Evolutionary conservation across 2,329 filamentous ascomycete genomes (phyloP), one percentile per base, ranked within the genome.

Genomic region (Pyrenophora seminiperda): DNA sequence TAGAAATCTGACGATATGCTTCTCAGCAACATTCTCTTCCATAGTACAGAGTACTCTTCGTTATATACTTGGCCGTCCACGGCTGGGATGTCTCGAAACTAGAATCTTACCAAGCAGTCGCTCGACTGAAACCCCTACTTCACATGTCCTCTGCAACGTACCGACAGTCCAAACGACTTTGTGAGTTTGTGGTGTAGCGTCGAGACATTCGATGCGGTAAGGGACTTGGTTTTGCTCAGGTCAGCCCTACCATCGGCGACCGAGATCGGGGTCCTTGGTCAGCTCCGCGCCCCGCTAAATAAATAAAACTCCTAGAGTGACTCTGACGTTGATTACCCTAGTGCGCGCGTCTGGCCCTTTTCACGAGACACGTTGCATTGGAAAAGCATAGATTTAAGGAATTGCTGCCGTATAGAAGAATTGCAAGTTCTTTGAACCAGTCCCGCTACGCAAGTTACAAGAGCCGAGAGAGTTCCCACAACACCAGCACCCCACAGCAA

Each of bases 291-390:
- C 55, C 61, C 49, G 49, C 57, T 55, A 58, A 61, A 58, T 47
- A 60, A 60, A 53, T 59, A 58, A 59, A 54, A 52, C 53, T 47
- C 39, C 43, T 42, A 48, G 41, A 46, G 50, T 63, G 58, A 64
- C 59, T 62, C 56, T 53, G 56, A 50, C 51, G 36, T 57, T 50
- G 33, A 44, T 48, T 45, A 43, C 33, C 32, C 19, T 50, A 47
- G 47, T 34, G 53, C 45, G 36, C 42, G 44, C 54, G 46, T 56
- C 50, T 45, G 34, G 34, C 24, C 41, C 33, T 17, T 36, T 27
- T 36, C 30, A 19, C 24, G 24, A 33, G 11, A 41, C 15, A 48
- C 44, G 10, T 24, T 18, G 29, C 20, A 27, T 22, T 4, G 37
- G 20, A 22, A 32, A 31, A 6, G 19, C 7, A 10, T 22, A 30